These are phyloP conservation scores for Microcyclospora tardicrescens DNA, from an alignment of 2,329 filamentous ascomycete species.

Conservation along the genomic window DNA sequence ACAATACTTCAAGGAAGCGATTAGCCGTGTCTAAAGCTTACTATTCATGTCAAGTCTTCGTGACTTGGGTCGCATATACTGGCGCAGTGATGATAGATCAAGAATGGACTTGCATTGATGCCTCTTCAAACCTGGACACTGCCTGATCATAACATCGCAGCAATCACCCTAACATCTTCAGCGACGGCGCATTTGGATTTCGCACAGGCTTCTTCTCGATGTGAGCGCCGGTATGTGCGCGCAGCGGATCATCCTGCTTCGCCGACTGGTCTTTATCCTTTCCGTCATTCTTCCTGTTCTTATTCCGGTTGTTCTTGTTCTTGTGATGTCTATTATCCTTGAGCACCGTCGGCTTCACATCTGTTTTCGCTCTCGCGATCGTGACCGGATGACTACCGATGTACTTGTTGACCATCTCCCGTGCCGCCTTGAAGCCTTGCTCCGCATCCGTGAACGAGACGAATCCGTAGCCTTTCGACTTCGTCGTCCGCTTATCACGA, in stretches of 20 bases:
- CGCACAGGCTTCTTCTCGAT: constrained; percentile 20
- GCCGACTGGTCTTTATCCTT: constrained; percentile 29
- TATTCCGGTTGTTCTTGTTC: constrained; percentile 41
- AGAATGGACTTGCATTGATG: too few relatives aligned
- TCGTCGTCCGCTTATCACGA: constrained; percentile 88
- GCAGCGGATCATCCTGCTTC: constrained; percentile 21
- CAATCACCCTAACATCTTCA: background rate
- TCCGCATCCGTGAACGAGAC: constrained; percentile 92
- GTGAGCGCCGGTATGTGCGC: constrained; percentile 22
- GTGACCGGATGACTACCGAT: constrained; percentile 82
- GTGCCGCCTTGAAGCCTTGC: constrained; percentile 89
- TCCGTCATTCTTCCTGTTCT: constrained; percentile 25
- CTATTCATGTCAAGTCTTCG: too few relatives aligned
- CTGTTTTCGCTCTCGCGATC: constrained; percentile 77
- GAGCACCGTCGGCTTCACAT: constrained; percentile 66
- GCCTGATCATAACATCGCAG: background rate
- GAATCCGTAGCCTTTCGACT: constrained; percentile 93
- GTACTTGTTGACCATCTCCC: constrained; percentile 98
- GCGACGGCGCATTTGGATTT: constrained; percentile 3
- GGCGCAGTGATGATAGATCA: too few relatives aligned
- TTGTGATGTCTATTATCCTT: constrained; percentile 28
- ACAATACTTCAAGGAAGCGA: too few relatives aligned
- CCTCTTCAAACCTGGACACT: background rate
- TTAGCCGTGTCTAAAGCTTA: too few relatives aligned
- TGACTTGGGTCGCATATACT: too few relatives aligned